Conservation (phyloP, 371 early-diverging fungal genomes). For the Encephalitozoon romaleae region DNA sequence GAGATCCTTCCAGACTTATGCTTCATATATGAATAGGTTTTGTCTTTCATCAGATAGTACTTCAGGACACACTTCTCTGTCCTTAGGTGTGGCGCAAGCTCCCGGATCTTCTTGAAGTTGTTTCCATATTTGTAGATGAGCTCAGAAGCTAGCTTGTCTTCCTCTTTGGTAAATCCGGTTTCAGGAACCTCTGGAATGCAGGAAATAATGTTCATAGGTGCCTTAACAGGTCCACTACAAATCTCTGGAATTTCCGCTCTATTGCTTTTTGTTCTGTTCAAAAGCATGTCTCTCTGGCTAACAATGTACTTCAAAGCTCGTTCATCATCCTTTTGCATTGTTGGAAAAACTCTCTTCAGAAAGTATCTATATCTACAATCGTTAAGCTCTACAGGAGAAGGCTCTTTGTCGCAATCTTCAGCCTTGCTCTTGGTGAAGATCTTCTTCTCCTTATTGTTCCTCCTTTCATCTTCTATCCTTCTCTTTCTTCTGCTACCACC, state of each 20-base stretch:
- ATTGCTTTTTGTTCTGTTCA: slow-evolving; percentile 24
- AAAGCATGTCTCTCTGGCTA: slow-evolving; percentile 1
- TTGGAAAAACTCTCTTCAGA: slow-evolving; percentile 8
- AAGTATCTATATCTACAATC: slow-evolving; percentile 10
- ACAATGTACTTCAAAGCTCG: slow-evolving; percentile 1
- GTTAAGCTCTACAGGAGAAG: not conserved
- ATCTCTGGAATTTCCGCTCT: slow-evolving; percentile 27
- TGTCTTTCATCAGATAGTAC: slow-evolving; percentile 49
- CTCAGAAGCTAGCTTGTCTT: slow-evolving; percentile 14
- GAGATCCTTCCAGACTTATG: slow-evolving; percentile 41
- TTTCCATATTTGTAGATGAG: slow-evolving; percentile 35
- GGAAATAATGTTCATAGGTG: not conserved
- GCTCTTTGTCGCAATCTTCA: not conserved
- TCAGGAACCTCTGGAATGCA: not conserved
- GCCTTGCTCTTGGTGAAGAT: not conserved
- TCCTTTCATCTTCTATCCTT: not conserved
- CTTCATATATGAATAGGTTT: slow-evolving; percentile 29
- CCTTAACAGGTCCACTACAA: not conserved
- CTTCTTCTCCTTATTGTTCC: not conserved
- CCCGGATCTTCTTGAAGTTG: slow-evolving; percentile 29
- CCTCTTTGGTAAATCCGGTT: slow-evolving; percentile 13
- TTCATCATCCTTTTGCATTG: slow-evolving; percentile 7
- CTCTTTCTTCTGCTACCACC: not conserved
- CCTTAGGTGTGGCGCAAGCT: slow-evolving; percentile 8
- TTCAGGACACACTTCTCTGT: slow-evolving; percentile 27